phyloP scores from a whole-genome alignment of 768 basidiomycete species.

The Suillus clintonianus region DNA sequence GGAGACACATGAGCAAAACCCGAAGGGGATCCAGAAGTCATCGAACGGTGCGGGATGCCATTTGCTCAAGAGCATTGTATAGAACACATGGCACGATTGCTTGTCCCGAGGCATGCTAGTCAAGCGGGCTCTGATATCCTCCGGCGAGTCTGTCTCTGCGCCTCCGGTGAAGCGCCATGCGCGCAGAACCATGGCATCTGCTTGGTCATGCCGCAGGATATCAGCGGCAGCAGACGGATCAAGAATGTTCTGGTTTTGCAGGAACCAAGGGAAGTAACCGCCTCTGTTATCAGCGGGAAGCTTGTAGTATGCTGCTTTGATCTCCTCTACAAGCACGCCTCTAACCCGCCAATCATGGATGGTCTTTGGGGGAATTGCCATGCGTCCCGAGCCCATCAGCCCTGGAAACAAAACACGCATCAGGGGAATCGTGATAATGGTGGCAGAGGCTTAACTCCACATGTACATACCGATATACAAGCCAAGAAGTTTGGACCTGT shows the following conservation, averaged over 20 bases:
- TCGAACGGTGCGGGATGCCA: background rate
- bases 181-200: background rate
- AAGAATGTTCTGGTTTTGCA: slow-evolving; percentile 34
- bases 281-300: slow-evolving; percentile 27
- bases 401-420: slow-evolving; percentile 7
- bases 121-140: background rate
- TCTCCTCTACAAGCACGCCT: slow-evolving; percentile 36
- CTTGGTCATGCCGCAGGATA: background rate
- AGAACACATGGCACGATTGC: slow-evolving; percentile 3
- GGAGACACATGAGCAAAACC: slow-evolving; percentile 19
- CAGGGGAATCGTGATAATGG: background rate
- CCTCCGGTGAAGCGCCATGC: slow-evolving; percentile 13
- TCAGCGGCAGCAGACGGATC: slow-evolving; percentile 7
- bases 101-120: background rate
- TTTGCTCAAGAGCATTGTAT: background rate
- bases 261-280: slow-evolving; percentile 38
- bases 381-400: slow-evolving; percentile 17
- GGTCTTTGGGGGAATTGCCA: slow-evolving; percentile 23
- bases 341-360: slow-evolving; percentile 35
- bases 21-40: slow-evolving; percentile 16
- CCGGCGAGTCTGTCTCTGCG: slow-evolving; percentile 1
- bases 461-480: slow-evolving; percentile 24
- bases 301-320: slow-evolving; percentile 28
- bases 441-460: background rate
- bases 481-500: slow-evolving; percentile 27